Evolutionary conservation across 495 filamentous ascomycete genomes (phyloP).

Genomic region (Filosporella fistucella): DNA sequence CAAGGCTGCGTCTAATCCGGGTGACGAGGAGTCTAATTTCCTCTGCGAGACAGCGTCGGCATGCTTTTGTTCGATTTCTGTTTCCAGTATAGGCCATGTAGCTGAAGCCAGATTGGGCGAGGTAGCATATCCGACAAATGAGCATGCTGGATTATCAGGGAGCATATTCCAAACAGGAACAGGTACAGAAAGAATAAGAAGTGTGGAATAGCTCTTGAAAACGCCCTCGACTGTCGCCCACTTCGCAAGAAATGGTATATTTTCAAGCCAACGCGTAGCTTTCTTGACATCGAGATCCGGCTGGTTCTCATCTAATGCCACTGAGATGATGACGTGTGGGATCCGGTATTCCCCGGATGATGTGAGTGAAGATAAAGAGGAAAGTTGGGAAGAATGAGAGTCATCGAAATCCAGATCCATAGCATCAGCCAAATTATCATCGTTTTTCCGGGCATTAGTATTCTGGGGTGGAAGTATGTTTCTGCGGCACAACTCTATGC

Average conservation of each 20-base stretch:
- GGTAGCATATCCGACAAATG: constrained; percentile 42
- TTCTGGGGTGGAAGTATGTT: background rate
- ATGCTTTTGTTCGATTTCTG: too few species aligned
- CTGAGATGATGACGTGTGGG: constrained; percentile 47
- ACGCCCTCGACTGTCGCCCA: constrained; percentile 48
- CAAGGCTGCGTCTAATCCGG: too few species aligned
- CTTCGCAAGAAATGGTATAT: constrained; percentile 41
- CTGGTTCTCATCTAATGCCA: constrained; percentile 49
- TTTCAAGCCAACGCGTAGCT: constrained; percentile 44
- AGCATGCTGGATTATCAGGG: constrained; percentile 42
- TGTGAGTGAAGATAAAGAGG: background rate
- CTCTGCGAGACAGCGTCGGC: too few species aligned
- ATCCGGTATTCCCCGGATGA: background rate
- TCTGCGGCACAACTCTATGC: constrained; percentile 37
- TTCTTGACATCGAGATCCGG: constrained; percentile 37
- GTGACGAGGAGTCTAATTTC: too few species aligned
- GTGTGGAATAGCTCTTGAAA: constrained; percentile 46
- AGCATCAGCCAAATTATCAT: too few species aligned
- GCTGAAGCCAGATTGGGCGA: too few species aligned
- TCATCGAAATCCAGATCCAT: constrained; percentile 7
- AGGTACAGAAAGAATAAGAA: constrained; percentile 44
- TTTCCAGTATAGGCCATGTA: too few species aligned
- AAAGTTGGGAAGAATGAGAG: background rate
- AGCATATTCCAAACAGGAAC: constrained; percentile 50
- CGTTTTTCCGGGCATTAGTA: background rate